Evolutionary conservation across 192 early-diverging fungal species (phyloP), one percentile per base, ranked within the genome.

Genomic region (Umbelopsis sp.): DNA sequence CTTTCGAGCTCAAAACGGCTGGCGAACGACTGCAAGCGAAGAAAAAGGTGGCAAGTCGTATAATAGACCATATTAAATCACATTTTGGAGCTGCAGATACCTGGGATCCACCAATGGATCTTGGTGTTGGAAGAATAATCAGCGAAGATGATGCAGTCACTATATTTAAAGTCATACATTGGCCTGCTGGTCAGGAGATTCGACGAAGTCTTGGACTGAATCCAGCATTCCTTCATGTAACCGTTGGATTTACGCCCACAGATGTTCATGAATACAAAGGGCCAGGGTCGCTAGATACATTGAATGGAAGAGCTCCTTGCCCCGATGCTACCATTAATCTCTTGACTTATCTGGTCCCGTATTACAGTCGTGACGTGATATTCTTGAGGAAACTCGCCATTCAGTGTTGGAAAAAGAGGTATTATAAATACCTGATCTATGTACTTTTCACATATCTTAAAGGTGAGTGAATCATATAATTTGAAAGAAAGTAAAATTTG

Each of bases 251-350:
- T 41, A 15, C 47, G 21, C 74, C 74, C 13, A 45, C 18, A 3
- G 74, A 76, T 67, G 52, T 76, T 4, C 66, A 76, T 23, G 7
- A 25, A 22, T 65, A 76, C 41, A 76, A 76, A 51, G 74, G 74
- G 2, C 74, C 70, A 5, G 70, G 46, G 7, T 41, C 71, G 8
- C 61, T 71, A 2, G 55, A 61, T 35, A 35, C 15, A 33, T 25
- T 61, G 12, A 61, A 37, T 16, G 55, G 30, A 2, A 27, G 10
- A 61, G 11, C 25, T 2, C 55, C 25, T 8, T 61, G 55, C 25
- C 18, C 27, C 13, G 12, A 61, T 30, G 25, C 12, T 15, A 30
- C 18, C 11, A 61, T 61, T 61, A 18, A 61, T 16, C 25, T 11
- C 12, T 30, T 61, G 13, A 61, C 55, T 13, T 33, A 25, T 35